phyloP scores from a whole-genome alignment of 108 stramenopile genomes.

The Cylindrotheca closterium region DNA sequence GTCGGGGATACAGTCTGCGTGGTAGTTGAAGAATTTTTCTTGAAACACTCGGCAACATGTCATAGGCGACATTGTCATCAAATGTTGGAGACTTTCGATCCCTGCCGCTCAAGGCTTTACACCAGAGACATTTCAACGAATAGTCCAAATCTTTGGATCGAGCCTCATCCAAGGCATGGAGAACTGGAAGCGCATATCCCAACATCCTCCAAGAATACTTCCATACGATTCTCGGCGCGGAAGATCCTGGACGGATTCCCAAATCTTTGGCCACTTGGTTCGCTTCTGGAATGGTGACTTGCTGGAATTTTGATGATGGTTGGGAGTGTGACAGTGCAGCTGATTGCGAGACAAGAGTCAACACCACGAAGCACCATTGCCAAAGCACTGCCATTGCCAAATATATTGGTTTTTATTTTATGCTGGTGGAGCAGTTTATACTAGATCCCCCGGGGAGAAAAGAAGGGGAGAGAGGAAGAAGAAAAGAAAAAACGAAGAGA shows the following conservation, averaged over 20 bases:
- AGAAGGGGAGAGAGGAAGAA: too few species aligned
- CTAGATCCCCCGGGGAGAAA: too few species aligned
- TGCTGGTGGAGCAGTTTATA: too few species aligned
- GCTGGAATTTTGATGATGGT: too few species aligned
- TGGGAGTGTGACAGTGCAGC: too few species aligned
- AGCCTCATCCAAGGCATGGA: conserved; percentile 53
- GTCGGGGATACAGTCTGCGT: conserved; percentile 49
- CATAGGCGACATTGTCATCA: conserved; percentile 60
- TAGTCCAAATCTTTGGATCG: conserved; percentile 48
- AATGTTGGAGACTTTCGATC: conserved; percentile 53
- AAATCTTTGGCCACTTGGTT: conserved; percentile 22
- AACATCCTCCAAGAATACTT: conserved; percentile 61
- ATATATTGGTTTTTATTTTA: too few species aligned
- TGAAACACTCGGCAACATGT: conserved; percentile 58
- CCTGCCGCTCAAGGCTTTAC: conserved; percentile 66
- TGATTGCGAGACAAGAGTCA: too few species aligned
- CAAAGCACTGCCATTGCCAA: too few species aligned
- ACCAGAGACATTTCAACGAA: conserved; percentile 67
- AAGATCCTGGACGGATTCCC: conserved; percentile 35
- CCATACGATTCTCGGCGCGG: conserved; percentile 47
- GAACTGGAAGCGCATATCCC: conserved; percentile 32
- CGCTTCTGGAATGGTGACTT: too few species aligned
- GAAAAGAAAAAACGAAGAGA: too few species aligned
- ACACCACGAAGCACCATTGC: too few species aligned
- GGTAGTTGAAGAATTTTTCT: conserved; percentile 38